Conservation (phyloP, 2,329 filamentous ascomycete genomes). For the Diplodia scrobiculata region DNA sequence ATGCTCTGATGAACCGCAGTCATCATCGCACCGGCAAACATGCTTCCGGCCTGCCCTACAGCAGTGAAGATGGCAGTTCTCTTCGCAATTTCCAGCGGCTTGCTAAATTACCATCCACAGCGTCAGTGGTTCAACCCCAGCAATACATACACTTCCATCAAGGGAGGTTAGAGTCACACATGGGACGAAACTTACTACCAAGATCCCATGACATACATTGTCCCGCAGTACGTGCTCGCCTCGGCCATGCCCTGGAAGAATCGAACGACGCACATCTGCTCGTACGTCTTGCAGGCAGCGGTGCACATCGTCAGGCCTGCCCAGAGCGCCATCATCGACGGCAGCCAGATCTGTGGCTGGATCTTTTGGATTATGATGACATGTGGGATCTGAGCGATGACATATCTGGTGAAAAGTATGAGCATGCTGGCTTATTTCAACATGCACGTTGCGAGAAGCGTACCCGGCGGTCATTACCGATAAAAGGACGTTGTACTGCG, state of each 20-base stretch:
- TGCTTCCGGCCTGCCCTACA: constrained; percentile 38
- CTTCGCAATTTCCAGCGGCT: constrained; percentile 38
- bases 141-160: background rate
- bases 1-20: constrained; percentile 39
- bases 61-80: constrained; percentile 40
- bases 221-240: constrained; percentile 38
- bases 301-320: constrained; percentile 39
- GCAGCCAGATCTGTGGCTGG: constrained; percentile 38
- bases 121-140: background rate
- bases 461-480: constrained; percentile 39
- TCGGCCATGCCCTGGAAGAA: constrained; percentile 39
- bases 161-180: too few relatives aligned
- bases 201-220: constrained; percentile 39
- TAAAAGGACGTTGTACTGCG: constrained; percentile 39
- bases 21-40: constrained; percentile 42
- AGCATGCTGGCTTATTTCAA: background rate
- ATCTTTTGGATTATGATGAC: constrained; percentile 39
- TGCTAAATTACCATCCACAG: constrained; percentile 30
- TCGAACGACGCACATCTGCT: constrained; percentile 36
- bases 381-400: constrained; percentile 39
- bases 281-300: constrained; percentile 37
- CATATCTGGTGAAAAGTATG: constrained; percentile 27
- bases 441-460: background rate
- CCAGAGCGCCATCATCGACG: constrained; percentile 38
- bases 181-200: constrained; percentile 36